Percentiles rank a stretch among this genome's conserved stretches.
Conservation (phyloP, 202 grass and related monocot species). For the Saccharum hybrid region DNA sequence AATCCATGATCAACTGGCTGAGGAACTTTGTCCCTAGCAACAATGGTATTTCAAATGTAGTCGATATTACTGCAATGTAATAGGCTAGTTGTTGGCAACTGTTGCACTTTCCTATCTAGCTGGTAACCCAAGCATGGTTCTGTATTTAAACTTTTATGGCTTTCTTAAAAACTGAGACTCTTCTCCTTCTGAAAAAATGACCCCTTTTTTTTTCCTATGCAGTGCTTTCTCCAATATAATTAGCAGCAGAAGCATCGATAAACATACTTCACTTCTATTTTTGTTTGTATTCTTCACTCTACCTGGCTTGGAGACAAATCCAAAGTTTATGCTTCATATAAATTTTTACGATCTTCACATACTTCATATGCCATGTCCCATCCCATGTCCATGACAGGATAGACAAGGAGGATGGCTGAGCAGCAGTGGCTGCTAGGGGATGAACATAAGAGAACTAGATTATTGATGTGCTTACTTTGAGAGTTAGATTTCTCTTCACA, state of each 20-base stretch:
- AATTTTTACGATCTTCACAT: slow-evolving; percentile 10
- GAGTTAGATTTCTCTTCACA: not conserved
- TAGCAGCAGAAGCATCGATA: not conserved
- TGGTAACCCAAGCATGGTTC: not conserved
- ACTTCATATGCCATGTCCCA: not conserved
- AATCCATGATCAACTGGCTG: not conserved
- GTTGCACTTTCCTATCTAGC: not conserved
- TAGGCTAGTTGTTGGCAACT: not conserved
- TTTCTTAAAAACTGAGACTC: not conserved
- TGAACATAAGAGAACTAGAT: not conserved
- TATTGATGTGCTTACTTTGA: not conserved
- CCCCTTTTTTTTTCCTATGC: not conserved
- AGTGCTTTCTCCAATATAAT: not conserved
- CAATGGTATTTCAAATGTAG: too few species aligned
- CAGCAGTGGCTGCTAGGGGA: not conserved
- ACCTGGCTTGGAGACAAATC: not conserved
- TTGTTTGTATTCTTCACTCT: not conserved
- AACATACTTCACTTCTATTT: not conserved
- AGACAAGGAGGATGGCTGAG: not conserved
- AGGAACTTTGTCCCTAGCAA: not conserved
- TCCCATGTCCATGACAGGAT: not conserved
- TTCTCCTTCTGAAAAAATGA: not conserved
- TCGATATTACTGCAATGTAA: not conserved
- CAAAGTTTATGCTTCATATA: not conserved
- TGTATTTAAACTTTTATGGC: not conserved